Base-by-base conservation (phyloP, 148 eudicot species). In the Camellia sinensis region DNA sequence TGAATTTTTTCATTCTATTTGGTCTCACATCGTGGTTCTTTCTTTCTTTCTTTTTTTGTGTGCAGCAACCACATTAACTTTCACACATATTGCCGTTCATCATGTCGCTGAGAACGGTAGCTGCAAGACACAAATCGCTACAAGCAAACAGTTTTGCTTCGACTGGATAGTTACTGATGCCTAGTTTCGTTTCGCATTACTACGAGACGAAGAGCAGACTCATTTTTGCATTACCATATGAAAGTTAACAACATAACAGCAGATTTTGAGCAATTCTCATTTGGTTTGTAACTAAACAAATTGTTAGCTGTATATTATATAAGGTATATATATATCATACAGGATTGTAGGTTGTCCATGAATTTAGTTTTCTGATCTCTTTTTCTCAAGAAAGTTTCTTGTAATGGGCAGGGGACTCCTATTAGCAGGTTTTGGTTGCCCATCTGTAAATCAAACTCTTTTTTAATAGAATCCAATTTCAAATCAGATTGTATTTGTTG, bases 21-120 rank as follows among this genome's bases (percentile, higher is more conserved):
- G 67, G 66, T 59, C n/a, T 15, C 60, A 8, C 18, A n/a, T n/a
- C 74, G 11, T 53, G 13, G 2, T 53, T 53, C 7, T 53, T 53
- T 53, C 11, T 53, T 53, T 53, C n/a, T n/a, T 50, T 44, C 52
- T 70, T 29, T 41, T 62, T 18, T 48, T 40, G 44, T 60, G 74
- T 80, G 83, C 84, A 80, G 87, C 85, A 74, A 53, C 83, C 69
- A 76, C 78, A 82, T 67, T 74, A 79, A 44, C 44, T 75, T 70
- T 19, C 64, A 18, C 63, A 52, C 4, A n/a, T 10, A 13, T 13
- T 19, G 11, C 80, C 5, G 37, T 67, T 78, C 61, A 41, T 78
- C 22, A 21, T 67, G 61, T 40, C 12, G 44, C 80, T 13, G 53
- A 67, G 63, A 54, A 78, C 18, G 40, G 80, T 50, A 15, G 37